These are phyloP conservation scores for Citrus trifoliata DNA, from an alignment of 345 rosid genomes.

Conservation along the genomic window DNA sequence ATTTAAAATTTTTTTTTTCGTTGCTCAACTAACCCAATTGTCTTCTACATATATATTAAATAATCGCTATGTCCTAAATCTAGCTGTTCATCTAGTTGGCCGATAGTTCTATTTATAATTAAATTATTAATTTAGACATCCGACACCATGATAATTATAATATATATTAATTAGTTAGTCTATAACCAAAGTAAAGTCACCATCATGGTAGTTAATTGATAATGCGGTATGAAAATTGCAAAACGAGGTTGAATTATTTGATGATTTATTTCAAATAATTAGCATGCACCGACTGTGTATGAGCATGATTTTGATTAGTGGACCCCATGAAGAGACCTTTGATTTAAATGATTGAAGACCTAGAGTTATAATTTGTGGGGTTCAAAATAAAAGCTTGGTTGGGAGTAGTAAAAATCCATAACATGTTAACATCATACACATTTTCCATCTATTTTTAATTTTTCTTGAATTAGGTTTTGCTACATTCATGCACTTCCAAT, in stretches of 20 bases:
- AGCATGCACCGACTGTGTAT: not conserved
- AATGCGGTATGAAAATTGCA: constrained; percentile 8
- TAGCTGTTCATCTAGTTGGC: not conserved
- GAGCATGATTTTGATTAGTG: constrained; percentile 1
- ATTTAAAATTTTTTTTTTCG: not conserved
- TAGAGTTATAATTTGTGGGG: constrained; percentile 16
- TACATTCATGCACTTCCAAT: constrained; percentile 18
- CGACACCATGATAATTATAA: not conserved
- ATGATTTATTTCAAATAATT: not conserved
- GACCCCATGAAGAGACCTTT: constrained; percentile 1
- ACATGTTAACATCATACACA: constrained; percentile 6
- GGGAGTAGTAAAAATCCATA: not conserved
- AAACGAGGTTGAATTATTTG: not conserved
- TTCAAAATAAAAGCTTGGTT: constrained; percentile 14
- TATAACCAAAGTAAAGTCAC: constrained; percentile 17
- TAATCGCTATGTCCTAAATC: not conserved
- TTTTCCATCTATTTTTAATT: not conserved
- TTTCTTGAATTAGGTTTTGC: constrained; percentile 12
- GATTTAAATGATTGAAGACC: not conserved
- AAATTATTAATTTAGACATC: not conserved
- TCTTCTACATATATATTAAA: not conserved
- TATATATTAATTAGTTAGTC: not conserved
- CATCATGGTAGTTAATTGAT: constrained; percentile 20
- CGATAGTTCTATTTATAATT: constrained; percentile 1
- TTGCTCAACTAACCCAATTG: constrained; percentile 15